phyloP scores from a whole-genome alignment of 768 basidiomycete genomes.

The Lactarius indigo region DNA sequence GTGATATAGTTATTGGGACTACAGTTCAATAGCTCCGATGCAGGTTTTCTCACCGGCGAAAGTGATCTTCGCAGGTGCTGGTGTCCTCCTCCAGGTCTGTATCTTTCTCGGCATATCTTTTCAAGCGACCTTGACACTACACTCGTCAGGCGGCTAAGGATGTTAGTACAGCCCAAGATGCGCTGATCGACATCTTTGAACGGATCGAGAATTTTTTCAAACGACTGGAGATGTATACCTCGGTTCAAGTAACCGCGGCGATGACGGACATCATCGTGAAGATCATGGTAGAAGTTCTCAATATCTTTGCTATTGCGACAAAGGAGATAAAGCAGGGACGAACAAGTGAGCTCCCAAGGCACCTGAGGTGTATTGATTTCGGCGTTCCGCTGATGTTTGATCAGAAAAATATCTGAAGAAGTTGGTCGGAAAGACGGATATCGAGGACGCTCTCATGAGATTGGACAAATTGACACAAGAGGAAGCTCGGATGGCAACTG shows the following conservation, averaged over 20 bases:
- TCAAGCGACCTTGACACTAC: too few species aligned
- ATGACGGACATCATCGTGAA: slow-evolving; percentile 1
- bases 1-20: neutral
- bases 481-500: neutral
- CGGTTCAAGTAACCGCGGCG: neutral
- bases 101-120: neutral
- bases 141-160: neutral
- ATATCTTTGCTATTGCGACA: neutral
- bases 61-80: slow-evolving; percentile 1
- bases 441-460: too few species aligned
- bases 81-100: neutral
- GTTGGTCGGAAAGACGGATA: too few species aligned
- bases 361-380: too few species aligned
- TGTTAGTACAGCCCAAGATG: neutral
- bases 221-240: neutral
- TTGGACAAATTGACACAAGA: too few species aligned
- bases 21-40: too few species aligned
- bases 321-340: neutral
- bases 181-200: neutral
- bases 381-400: too few species aligned
- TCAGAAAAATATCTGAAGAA: too few species aligned
- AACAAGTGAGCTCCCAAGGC: neutral
- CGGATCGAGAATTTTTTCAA: neutral
- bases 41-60: neutral
- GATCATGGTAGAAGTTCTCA: neutral